These are phyloP conservation scores for Alternaria infectoria DNA, from an alignment of 2,329 filamentous ascomycete species.

Conservation along the genomic window DNA sequence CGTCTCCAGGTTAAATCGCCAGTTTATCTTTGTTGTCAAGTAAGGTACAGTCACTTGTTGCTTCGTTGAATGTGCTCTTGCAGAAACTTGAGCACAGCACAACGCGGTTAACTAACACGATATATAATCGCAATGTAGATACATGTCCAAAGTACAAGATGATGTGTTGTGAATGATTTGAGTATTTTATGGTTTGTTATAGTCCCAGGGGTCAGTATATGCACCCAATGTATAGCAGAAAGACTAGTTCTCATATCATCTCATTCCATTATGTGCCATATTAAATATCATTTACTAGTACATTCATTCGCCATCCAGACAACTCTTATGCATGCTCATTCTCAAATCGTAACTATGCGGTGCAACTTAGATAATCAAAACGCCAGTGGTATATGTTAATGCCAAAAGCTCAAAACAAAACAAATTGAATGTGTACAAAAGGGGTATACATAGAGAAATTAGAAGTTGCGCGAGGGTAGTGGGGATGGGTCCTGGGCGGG, in stretches of 20 bases:
- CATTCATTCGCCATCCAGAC: background rate
- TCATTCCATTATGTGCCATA: background rate
- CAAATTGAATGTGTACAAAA: constrained; percentile 1
- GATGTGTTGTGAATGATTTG: background rate
- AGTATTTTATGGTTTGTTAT: background rate
- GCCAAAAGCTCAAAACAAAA: background rate
- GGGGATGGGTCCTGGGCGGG: constrained; percentile 24
- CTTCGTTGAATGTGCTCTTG: background rate
- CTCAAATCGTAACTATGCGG: background rate
- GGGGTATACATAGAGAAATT: constrained; percentile 13
- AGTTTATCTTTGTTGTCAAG: background rate
- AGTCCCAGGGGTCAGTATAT: too few species aligned
- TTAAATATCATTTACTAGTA: background rate
- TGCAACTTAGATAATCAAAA: background rate
- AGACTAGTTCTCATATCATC: background rate
- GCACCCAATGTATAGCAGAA: too few species aligned
- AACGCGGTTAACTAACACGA: background rate
- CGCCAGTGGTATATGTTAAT: constrained; percentile 13
- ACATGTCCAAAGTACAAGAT: background rate
- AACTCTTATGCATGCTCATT: background rate
- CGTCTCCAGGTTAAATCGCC: background rate
- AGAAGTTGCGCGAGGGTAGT: constrained; percentile 38
- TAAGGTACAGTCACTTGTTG: background rate
- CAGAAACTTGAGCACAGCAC: background rate
- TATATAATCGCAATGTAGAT: background rate